Evolutionary conservation across 2,329 filamentous ascomycete species (phyloP).

Genomic region (Aspergillus hiratsukae): DNA sequence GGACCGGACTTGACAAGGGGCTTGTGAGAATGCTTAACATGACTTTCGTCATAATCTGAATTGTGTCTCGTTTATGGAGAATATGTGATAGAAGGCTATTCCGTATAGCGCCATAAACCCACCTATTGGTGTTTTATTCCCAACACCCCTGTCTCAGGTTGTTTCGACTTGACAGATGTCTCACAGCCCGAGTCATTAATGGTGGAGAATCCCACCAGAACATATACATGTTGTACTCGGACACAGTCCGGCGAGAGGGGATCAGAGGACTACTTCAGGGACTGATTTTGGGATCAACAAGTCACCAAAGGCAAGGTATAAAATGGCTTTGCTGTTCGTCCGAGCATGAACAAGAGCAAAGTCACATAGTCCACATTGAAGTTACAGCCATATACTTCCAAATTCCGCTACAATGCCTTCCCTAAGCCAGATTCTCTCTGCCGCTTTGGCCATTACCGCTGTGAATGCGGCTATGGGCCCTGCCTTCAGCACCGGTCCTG

Average conservation of each 20-base stretch:
- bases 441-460: conserved; percentile 9
- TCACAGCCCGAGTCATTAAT: not conserved
- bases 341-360: not conserved
- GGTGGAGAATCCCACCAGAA: not conserved
- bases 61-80: not conserved
- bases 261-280: not conserved
- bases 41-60: not conserved
- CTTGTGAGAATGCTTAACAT: not conserved
- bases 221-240: not conserved
- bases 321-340: not conserved
- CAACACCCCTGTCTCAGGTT: not conserved
- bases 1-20: not conserved
- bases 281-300: not conserved
- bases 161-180: not conserved
- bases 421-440: conserved; percentile 13
- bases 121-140: not conserved
- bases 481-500: conserved; percentile 44
- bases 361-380: not conserved
- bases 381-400: not conserved
- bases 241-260: not conserved
- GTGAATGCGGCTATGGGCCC: conserved; percentile 27
- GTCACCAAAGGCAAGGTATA: not conserved
- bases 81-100: not conserved
- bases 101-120: not conserved
- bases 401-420: conserved; percentile 9